Evolutionary conservation across 2,329 filamentous ascomycete species (phyloP).

Genomic region (Teratosphaeria destructans): DNA sequence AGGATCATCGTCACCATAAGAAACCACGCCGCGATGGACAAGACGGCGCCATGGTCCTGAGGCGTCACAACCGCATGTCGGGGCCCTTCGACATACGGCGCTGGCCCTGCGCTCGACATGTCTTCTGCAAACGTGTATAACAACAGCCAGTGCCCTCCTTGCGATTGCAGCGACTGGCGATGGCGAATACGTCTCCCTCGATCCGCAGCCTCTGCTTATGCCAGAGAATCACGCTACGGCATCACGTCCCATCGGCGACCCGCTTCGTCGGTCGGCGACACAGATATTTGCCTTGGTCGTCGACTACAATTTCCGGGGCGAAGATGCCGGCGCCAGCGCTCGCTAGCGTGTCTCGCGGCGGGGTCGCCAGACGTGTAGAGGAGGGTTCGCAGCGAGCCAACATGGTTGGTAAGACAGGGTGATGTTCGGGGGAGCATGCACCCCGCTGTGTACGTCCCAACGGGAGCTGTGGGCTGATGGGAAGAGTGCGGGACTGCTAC

Average conservation of each 20-base stretch:
- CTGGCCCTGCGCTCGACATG: neutral
- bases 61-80: neutral
- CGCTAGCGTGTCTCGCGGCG: too few relatives aligned
- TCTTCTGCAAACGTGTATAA: neutral
- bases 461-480: too few relatives aligned
- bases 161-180: too few relatives aligned
- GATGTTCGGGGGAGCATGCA: neutral
- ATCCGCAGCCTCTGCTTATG: too few relatives aligned
- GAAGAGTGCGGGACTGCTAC: too few relatives aligned
- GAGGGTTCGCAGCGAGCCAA: neutral
- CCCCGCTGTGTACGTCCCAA: neutral
- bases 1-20: slow-evolving; percentile 2
- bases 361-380: too few relatives aligned
- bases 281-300: neutral
- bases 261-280: neutral
- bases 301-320: too few relatives aligned
- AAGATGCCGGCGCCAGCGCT: too few relatives aligned
- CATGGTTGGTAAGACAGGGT: neutral
- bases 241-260: too few relatives aligned
- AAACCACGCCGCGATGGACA: slow-evolving; percentile 1
- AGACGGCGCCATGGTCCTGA: slow-evolving; percentile 1
- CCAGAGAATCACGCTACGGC: too few relatives aligned
- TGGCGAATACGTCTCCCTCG: too few relatives aligned
- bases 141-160: neutral
- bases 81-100: neutral